Conservation (phyloP, 257 asterid genomes). For the Solanum tarapatanum region DNA sequence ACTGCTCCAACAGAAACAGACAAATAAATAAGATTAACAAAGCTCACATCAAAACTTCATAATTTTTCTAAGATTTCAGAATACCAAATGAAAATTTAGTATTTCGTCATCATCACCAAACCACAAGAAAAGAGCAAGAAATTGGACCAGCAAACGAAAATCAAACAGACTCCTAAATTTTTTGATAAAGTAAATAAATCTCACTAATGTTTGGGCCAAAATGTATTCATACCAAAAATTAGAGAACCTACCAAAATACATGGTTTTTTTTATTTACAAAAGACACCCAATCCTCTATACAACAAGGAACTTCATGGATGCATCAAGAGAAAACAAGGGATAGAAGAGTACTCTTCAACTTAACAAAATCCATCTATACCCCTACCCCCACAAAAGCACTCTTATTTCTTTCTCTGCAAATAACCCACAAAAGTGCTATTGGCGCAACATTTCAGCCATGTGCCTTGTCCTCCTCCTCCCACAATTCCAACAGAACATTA, state of each 20-base stretch:
- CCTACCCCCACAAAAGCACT: background rate
- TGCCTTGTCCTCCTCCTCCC: background rate
- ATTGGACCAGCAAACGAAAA: background rate
- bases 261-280: background rate
- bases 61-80: background rate
- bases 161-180: background rate
- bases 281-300: background rate
- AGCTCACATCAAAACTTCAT: background rate
- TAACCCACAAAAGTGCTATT: background rate
- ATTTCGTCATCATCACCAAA: background rate
- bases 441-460: background rate
- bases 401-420: background rate
- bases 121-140: background rate
- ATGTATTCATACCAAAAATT: background rate
- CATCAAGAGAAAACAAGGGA: background rate
- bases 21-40: background rate
- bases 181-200: background rate
- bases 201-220: background rate
- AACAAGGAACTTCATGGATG: background rate
- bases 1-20: background rate
- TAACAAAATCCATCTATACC: background rate
- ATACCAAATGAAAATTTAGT: background rate
- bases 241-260: background rate
- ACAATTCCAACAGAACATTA: background rate
- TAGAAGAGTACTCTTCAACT: background rate